These are phyloP conservation scores for Pythium volutum DNA, from an alignment of 352 stramenopile species.

Conservation along the genomic window DNA sequence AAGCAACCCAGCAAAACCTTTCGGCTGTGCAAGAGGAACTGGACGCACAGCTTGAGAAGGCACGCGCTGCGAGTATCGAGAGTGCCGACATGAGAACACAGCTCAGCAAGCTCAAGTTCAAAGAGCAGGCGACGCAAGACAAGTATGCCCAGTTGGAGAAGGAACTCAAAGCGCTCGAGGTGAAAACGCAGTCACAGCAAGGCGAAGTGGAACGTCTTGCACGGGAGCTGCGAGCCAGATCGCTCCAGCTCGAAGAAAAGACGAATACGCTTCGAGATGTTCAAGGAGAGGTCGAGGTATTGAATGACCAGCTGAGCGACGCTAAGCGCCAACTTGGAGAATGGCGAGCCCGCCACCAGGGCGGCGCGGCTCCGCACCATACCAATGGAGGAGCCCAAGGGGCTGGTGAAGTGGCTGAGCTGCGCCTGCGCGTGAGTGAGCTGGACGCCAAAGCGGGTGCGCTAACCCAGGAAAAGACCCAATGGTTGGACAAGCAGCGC, in stretches of 20 bases:
- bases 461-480: slow-evolving; percentile 28
- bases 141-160: slow-evolving; percentile 31
- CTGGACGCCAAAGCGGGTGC: slow-evolving; percentile 25
- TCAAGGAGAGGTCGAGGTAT: slow-evolving; percentile 26
- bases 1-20: slow-evolving; percentile 27
- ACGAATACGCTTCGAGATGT: slow-evolving; percentile 22
- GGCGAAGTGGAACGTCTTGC: slow-evolving; percentile 20
- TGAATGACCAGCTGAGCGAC: slow-evolving; percentile 32
- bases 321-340: slow-evolving; percentile 23
- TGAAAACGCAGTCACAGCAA: slow-evolving; percentile 19
- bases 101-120: slow-evolving; percentile 38
- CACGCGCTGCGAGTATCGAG: slow-evolving; percentile 25
- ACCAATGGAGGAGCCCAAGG: not conserved
- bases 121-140: slow-evolving; percentile 36
- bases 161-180: slow-evolving; percentile 28
- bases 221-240: slow-evolving; percentile 23
- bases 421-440: slow-evolving; percentile 30
- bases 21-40: slow-evolving; percentile 31
- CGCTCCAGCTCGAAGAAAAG: slow-evolving; percentile 26
- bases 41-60: slow-evolving; percentile 29
- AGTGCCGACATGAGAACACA: slow-evolving; percentile 31
- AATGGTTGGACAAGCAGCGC: slow-evolving; percentile 32
- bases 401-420: slow-evolving; percentile 13
- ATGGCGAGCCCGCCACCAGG: slow-evolving; percentile 5
- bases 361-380: not conserved